Conservation (phyloP, 345 rosid species). For the Syzygium jambos region DNA sequence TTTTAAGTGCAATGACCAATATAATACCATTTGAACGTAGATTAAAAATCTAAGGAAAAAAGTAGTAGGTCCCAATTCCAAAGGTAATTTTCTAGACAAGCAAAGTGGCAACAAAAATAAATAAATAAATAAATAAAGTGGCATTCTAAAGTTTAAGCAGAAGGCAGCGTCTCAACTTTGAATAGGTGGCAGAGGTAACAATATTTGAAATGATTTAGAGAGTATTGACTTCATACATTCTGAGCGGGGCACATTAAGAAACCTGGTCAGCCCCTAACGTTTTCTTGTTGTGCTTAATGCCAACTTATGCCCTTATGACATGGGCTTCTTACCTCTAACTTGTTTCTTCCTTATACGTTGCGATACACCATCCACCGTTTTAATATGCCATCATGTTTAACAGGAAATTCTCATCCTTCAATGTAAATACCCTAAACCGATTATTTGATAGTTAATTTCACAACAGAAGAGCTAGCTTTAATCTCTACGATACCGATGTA, state of each 20-base stretch:
- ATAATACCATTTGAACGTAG: not conserved
- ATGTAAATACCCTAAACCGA: too few relatives aligned
- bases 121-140: too few relatives aligned
- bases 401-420: too few relatives aligned
- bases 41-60: not conserved
- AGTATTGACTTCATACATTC: too few relatives aligned
- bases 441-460: too few relatives aligned
- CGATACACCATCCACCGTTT: too few relatives aligned
- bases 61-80: not conserved
- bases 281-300: not conserved
- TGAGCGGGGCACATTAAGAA: too few relatives aligned
- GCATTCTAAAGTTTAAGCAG: not conserved
- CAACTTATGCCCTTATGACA: too few relatives aligned
- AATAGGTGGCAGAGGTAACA: not conserved
- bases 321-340: too few relatives aligned
- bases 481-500: rapidly evolving
- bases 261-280: not conserved
- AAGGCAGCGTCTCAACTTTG: not conserved
- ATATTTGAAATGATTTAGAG: too few relatives aligned
- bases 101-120: not conserved
- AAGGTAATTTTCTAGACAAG: not conserved
- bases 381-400: too few relatives aligned
- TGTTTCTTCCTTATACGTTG: too few relatives aligned
- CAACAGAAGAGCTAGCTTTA: not conserved
- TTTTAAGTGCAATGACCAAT: not conserved